Percentiles rank a stretch among this genome's conserved stretches.
phyloP scores from a whole-genome alignment of 2,329 filamentous ascomycete species.

The Penicillium sclerotigenum region DNA sequence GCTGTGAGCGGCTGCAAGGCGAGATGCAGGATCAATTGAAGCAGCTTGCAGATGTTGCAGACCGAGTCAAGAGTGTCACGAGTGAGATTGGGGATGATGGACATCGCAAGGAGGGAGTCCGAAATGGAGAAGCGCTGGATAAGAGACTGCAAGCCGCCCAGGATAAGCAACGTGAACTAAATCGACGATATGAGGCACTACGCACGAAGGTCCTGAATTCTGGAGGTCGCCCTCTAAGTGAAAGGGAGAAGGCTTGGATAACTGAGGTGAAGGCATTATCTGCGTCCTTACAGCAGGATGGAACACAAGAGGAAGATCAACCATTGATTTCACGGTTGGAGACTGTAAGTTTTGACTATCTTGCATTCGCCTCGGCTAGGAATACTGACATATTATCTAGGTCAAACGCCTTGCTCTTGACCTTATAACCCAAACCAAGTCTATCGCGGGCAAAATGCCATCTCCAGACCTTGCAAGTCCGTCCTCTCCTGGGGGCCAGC shows the following conservation, averaged over 20 bases:
- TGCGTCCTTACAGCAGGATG: conserved; percentile 29
- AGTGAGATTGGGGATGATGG: conserved; percentile 40
- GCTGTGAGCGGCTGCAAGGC: conserved; percentile 48
- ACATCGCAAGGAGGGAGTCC: conserved; percentile 29
- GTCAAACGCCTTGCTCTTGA: conserved; percentile 40
- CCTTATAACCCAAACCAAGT: conserved; percentile 39
- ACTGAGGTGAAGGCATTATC: conserved; percentile 43
- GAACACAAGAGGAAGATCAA: conserved; percentile 23
- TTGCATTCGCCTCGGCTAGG: background rate
- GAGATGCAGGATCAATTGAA: conserved; percentile 49
- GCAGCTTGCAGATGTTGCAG: conserved; percentile 45
- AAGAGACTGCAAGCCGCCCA: conserved; percentile 42
- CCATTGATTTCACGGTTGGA: conserved; percentile 38
- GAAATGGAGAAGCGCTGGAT: conserved; percentile 36
- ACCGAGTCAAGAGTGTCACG: conserved; percentile 44
- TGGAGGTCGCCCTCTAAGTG: conserved; percentile 45
- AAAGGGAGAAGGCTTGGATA: conserved; percentile 47
- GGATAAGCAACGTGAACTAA: conserved; percentile 41
- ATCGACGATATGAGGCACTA: conserved; percentile 44
- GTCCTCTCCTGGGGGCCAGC: conserved; percentile 29
- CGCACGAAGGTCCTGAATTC: conserved; percentile 43
- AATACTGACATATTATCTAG: conserved; percentile 27
- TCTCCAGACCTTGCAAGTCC: conserved; percentile 29
- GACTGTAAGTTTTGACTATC: conserved; percentile 32
- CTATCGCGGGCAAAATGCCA: conserved; percentile 29